phyloP scores from a whole-genome alignment of 495 filamentous ascomycete species.

The Penicillium soppii region DNA sequence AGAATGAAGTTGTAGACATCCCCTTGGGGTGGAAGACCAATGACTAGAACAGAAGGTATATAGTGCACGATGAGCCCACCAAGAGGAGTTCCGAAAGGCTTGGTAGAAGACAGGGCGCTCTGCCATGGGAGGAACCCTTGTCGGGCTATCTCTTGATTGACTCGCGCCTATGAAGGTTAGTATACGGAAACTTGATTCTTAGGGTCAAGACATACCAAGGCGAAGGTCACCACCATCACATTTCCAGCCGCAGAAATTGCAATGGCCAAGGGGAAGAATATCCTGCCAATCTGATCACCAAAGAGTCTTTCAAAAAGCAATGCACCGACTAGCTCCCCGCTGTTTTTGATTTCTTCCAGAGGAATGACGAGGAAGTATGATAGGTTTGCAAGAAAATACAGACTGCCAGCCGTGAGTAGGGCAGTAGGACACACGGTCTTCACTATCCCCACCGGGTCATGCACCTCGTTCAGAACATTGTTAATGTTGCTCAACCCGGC shows the following conservation, averaged over 20 bases:
- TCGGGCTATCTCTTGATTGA: constrained; percentile 68
- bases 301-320: constrained; percentile 69
- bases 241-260: constrained; percentile 69
- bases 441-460: constrained; percentile 65
- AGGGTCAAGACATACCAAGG: constrained; percentile 44
- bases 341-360: constrained; percentile 63
- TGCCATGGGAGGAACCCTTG: constrained; percentile 72
- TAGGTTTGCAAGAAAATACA: constrained; percentile 69
- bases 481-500: constrained; percentile 67
- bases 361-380: constrained; percentile 71
- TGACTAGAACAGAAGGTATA: constrained; percentile 65
- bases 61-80: constrained; percentile 68
- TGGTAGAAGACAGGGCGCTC: constrained; percentile 58
- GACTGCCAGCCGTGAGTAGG: constrained; percentile 56
- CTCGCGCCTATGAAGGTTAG: constrained; percentile 49
- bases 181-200: background rate
- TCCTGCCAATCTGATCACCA: constrained; percentile 55
- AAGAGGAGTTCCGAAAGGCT: constrained; percentile 65
- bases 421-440: constrained; percentile 62
- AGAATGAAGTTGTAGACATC: constrained; percentile 74
- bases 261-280: constrained; percentile 61
- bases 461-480: constrained; percentile 76
- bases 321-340: constrained; percentile 66
- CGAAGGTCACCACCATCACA: constrained; percentile 76
- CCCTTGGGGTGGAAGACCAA: constrained; percentile 60